phyloP scores from a whole-genome alignment of 2,329 filamentous ascomycete genomes.

The Pyricularia pennisetigena region DNA sequence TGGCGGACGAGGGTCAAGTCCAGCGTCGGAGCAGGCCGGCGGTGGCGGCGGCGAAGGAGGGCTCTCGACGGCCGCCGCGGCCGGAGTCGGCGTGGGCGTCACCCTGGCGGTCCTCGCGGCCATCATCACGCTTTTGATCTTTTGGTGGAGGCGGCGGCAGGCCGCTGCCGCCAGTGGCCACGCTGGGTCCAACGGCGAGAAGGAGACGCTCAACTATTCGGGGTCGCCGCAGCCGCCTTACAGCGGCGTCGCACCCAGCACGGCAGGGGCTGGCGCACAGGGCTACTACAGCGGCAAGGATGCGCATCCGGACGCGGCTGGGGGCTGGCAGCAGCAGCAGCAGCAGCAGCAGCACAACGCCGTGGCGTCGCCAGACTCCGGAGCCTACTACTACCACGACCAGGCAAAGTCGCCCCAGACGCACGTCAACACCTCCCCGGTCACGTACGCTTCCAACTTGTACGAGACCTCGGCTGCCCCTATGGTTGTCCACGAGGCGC shows the following conservation, averaged over 20 bases:
- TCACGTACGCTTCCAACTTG: not conserved
- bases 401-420: not conserved
- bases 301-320: not conserved
- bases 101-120: conserved; percentile 21
- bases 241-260: not conserved
- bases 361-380: not conserved
- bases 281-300: not conserved
- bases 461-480: not conserved
- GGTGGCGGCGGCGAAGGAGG: conserved; percentile 4
- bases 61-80: conserved; percentile 23
- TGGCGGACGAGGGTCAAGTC: not conserved
- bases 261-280: not conserved
- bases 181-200: not conserved
- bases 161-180: conserved; percentile 6
- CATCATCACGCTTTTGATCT: conserved; percentile 16
- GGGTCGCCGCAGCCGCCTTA: not conserved
- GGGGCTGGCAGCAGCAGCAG: no score
- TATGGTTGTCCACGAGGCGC: not conserved
- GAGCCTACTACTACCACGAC: not conserved
- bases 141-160: conserved; percentile 17
- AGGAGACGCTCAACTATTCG: not conserved
- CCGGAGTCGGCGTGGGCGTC: conserved; percentile 23
- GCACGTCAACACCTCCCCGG: not conserved
- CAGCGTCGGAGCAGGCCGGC: not conserved
- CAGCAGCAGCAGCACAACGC: not conserved